Evolutionary conservation across 2,329 filamentous ascomycete genomes (phyloP).

Genomic region (Myriangium duriaei): DNA sequence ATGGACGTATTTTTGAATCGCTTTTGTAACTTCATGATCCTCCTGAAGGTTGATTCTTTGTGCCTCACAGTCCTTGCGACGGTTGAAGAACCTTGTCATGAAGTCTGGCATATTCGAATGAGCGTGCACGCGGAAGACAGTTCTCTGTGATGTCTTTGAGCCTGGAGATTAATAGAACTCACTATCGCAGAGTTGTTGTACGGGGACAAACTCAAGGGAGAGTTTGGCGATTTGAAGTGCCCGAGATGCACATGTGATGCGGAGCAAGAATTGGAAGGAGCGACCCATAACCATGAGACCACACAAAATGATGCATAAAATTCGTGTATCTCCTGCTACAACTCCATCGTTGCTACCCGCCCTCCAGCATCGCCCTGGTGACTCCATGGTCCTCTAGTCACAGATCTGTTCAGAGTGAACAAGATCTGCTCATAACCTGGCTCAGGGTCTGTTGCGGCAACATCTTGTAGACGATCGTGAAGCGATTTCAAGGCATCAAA

Average conservation of each 20-base stretch:
- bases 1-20: background rate
- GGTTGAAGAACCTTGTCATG: background rate
- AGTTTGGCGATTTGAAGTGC: too few species aligned
- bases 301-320: too few species aligned
- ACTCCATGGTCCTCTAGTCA: conserved; percentile 32
- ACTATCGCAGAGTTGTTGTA: too few species aligned
- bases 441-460: conserved; percentile 19
- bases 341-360: conserved; percentile 34
- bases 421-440: conserved; percentile 28
- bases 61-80: too few species aligned
- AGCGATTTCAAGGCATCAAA: conserved; percentile 43
- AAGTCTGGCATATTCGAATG: background rate
- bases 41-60: conserved; percentile 4
- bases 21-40: background rate
- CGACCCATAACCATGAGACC: too few species aligned
- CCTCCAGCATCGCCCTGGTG: conserved; percentile 29
- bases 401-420: conserved; percentile 28
- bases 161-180: too few species aligned
- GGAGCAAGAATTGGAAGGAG: too few species aligned
- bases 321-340: too few species aligned
- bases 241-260: too few species aligned
- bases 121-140: too few species aligned
- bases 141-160: too few species aligned
- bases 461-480: conserved; percentile 30
- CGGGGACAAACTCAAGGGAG: too few species aligned